Conservation (phyloP, 805 yeast genomes). For the Jamesozyma spencerorum region DNA sequence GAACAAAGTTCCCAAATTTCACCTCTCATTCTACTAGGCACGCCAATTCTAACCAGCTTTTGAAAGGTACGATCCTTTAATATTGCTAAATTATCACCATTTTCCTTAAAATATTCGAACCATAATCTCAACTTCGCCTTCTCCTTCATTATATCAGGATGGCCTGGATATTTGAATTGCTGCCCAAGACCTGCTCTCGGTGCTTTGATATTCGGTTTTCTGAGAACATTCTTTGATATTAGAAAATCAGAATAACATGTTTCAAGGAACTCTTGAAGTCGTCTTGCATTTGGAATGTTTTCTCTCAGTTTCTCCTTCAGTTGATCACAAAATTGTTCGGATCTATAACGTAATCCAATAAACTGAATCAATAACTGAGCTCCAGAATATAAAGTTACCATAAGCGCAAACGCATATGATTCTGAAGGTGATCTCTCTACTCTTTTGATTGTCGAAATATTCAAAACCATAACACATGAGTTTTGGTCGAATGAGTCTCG, state of each 20-base stretch:
- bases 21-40: slow-evolving; percentile 91
- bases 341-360: slow-evolving; percentile 66
- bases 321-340: slow-evolving; percentile 69
- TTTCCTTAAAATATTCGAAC: slow-evolving; percentile 79
- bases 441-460: slow-evolving; percentile 68
- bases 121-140: slow-evolving; percentile 81
- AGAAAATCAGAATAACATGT: slow-evolving; percentile 82
- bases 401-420: slow-evolving; percentile 67
- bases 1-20: slow-evolving; percentile 91
- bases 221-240: slow-evolving; percentile 40
- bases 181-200: slow-evolving; percentile 85
- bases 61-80: slow-evolving; percentile 69
- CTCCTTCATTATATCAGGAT: slow-evolving; percentile 65
- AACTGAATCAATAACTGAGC: slow-evolving; percentile 57
- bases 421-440: slow-evolving; percentile 79
- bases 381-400: slow-evolving; percentile 60
- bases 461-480: slow-evolving; percentile 59
- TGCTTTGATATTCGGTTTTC: slow-evolving; percentile 36
- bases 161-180: slow-evolving; percentile 81
- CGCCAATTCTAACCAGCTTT: slow-evolving; percentile 77
- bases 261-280: slow-evolving; percentile 54
- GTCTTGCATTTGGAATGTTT: slow-evolving; percentile 53
- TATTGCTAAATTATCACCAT: slow-evolving; percentile 77
- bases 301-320: slow-evolving; percentile 53
- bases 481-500: slow-evolving; percentile 59